Evolutionary conservation across 257 asterid species (phyloP).

Genomic region (Nicotiana obtusifolia): DNA sequence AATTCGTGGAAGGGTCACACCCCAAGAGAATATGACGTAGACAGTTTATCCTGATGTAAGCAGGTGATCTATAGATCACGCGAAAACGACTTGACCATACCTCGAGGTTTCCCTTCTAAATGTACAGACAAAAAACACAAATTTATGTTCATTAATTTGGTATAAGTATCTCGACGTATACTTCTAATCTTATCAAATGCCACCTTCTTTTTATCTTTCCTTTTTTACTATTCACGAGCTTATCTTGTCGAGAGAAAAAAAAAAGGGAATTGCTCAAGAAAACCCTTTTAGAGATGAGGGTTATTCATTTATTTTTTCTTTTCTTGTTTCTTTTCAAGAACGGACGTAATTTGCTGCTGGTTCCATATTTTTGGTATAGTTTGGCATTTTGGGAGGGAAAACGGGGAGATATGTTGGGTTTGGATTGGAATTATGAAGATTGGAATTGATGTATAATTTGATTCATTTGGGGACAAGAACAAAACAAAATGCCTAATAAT

Average conservation of each 20-base stretch:
- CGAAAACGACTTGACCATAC: too few species aligned
- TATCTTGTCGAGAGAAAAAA: neutral
- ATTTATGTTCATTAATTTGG: too few species aligned
- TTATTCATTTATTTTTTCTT: too few species aligned
- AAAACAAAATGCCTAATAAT: neutral
- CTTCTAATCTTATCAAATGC: neutral
- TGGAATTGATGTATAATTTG: neutral
- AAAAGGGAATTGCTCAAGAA: neutral
- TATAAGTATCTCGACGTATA: too few species aligned
- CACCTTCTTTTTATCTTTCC: too few species aligned
- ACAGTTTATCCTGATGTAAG: too few species aligned
- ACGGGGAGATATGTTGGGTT: neutral
- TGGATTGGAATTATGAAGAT: neutral
- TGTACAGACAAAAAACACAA: too few species aligned
- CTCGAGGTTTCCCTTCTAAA: too few species aligned
- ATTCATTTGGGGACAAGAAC: neutral
- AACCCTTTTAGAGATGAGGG: neutral
- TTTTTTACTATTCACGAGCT: neutral
- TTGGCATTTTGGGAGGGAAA: slow-evolving; percentile 4
- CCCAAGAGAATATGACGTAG: too few species aligned
- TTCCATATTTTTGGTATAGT: neutral
- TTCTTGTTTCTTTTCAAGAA: neutral
- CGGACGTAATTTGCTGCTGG: neutral
- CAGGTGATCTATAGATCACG: too few species aligned
- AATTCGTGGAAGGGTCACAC: too few species aligned